These are phyloP conservation scores for Populus euphratica DNA, from an alignment of 345 rosid species.

Conservation along the genomic window DNA sequence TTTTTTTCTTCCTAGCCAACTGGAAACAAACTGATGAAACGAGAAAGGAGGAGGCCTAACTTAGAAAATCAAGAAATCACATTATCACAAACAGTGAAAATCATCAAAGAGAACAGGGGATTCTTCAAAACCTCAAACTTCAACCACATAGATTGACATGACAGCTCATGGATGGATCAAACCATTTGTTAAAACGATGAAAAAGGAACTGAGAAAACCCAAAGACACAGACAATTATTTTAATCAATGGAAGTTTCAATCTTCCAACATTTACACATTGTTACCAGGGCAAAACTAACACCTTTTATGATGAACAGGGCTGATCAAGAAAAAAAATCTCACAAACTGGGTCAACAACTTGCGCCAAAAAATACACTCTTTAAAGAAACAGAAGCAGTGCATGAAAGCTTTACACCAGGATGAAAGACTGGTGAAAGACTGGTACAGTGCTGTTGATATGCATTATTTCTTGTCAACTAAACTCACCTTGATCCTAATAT, in stretches of 20 bases:
- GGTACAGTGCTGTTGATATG: conserved; percentile 9
- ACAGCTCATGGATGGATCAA: background rate
- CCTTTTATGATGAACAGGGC: background rate
- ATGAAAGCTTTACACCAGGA: conserved; percentile 19
- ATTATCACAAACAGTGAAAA: background rate
- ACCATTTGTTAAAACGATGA: background rate
- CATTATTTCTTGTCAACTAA: conserved; percentile 34
- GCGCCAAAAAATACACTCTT: background rate
- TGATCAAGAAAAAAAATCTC: conserved; percentile 6
- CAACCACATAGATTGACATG: background rate
- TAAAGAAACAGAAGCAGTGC: background rate
- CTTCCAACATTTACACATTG: conserved; percentile 7
- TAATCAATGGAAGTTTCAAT: conserved; percentile 12
- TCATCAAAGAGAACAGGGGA: background rate
- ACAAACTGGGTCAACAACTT: background rate
- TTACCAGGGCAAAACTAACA: conserved; percentile 3
- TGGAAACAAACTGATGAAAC: background rate
- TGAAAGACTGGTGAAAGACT: background rate
- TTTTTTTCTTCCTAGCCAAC: background rate
- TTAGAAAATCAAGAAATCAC: background rate
- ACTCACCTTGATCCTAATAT: conserved; percentile 13
- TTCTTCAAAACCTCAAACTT: background rate
- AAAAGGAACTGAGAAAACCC: background rate
- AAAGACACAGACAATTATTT: conserved; percentile 9
- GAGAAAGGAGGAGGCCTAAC: background rate